These are phyloP conservation scores for Plasmodium falciparum DNA, from an alignment of 169 alveolate species.

Conservation along the genomic window DNA sequence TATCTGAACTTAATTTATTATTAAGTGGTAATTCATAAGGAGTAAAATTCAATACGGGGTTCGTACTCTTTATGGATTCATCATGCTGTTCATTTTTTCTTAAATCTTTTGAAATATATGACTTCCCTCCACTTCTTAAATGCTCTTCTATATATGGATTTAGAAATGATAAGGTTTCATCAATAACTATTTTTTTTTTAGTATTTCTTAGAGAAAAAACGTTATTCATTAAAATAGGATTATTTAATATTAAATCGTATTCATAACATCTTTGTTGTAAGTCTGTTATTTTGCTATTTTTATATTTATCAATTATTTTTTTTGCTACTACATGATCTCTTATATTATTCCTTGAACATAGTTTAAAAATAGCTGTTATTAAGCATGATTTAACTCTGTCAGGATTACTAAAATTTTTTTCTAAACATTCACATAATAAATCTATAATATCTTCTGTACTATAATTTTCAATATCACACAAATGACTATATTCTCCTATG, in stretches of 20 bases:
- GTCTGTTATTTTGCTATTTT: slow-evolving; percentile 50
- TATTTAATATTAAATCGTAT: slow-evolving; percentile 55
- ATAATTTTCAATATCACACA: slow-evolving; percentile 70
- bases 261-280: slow-evolving; percentile 75
- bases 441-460: slow-evolving; percentile 68
- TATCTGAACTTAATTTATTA: slow-evolving; percentile 35
- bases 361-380: slow-evolving; percentile 72
- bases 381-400: slow-evolving; percentile 73
- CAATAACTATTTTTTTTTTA: slow-evolving; percentile 35
- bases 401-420: slow-evolving; percentile 51
- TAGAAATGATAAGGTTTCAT: slow-evolving; percentile 51
- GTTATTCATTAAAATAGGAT: slow-evolving; percentile 56
- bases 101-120: slow-evolving; percentile 54
- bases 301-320: slow-evolving; percentile 67
- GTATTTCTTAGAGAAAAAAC: slow-evolving; percentile 24
- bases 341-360: slow-evolving; percentile 56
- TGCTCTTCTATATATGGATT: slow-evolving; percentile 63
- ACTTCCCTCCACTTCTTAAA: slow-evolving; percentile 68
- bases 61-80: slow-evolving; percentile 20
- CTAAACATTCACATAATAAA: slow-evolving; percentile 74
- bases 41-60: slow-evolving; percentile 50
- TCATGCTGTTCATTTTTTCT: slow-evolving; percentile 29
- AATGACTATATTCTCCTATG: slow-evolving; percentile 69
- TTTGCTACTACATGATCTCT: slow-evolving; percentile 67
- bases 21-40: slow-evolving; percentile 73